These are phyloP conservation scores for Musa balbisiana DNA, from an alignment of 202 grass and related monocot genomes.

Conservation along the genomic window DNA sequence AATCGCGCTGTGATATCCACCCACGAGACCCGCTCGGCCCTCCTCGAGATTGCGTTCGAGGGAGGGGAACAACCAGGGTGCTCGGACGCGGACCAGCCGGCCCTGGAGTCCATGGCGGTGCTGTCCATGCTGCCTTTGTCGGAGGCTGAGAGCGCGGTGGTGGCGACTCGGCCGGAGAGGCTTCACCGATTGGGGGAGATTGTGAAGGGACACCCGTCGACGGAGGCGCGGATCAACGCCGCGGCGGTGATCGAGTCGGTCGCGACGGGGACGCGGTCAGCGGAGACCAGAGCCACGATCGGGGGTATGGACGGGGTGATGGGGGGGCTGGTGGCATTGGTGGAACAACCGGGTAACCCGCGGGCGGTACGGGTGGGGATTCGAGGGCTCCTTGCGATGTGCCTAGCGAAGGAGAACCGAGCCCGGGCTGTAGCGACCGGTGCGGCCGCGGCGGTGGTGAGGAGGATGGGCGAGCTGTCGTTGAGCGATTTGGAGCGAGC, in stretches of 20 bases:
- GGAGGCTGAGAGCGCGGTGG: constrained; percentile 52
- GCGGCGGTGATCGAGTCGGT: constrained; percentile 64
- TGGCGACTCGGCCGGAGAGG: constrained; percentile 34
- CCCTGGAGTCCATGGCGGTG: constrained; percentile 56
- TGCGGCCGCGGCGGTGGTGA: constrained; percentile 44
- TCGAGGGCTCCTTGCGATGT: constrained; percentile 50
- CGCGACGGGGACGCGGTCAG: constrained; percentile 31
- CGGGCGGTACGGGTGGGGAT: constrained; percentile 71
- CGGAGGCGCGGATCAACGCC: constrained; percentile 46
- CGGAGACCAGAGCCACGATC: constrained; percentile 34
- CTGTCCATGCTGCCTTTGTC: constrained; percentile 53
- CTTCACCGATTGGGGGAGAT: constrained; percentile 36
- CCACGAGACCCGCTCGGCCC: constrained; percentile 66
- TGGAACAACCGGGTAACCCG: constrained; percentile 41
- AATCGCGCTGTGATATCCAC: constrained; percentile 81
- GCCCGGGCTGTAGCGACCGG: constrained; percentile 40
- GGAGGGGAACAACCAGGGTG: not conserved
- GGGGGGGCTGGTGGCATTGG: constrained; percentile 50
- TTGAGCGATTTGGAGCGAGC: constrained; percentile 42
- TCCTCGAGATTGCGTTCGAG: constrained; percentile 52
- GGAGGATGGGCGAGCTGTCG: constrained; percentile 5
- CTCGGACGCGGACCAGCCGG: constrained; percentile 25
- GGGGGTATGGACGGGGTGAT: constrained; percentile 50
- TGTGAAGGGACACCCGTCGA: constrained; percentile 15
- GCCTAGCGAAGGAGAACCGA: constrained; percentile 74